These are phyloP conservation scores for Yamadazyma buinensis DNA, from an alignment of 1,139 yeast species.

Conservation along the genomic window DNA sequence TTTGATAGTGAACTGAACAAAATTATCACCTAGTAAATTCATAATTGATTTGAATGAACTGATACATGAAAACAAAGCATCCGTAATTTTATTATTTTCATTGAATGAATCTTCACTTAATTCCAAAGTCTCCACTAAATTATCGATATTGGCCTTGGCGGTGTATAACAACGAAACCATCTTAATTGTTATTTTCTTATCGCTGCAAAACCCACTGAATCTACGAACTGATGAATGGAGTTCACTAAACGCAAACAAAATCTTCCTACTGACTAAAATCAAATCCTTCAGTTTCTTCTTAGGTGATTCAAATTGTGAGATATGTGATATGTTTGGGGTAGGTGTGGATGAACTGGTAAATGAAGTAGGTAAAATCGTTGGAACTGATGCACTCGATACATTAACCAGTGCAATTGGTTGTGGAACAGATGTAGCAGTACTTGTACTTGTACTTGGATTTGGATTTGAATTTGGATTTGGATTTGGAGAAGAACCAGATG, in stretches of 20 bases:
- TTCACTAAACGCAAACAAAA: constrained; percentile 62
- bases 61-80: constrained; percentile 32
- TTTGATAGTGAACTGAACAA: constrained; percentile 45
- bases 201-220: constrained; percentile 64
- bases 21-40: constrained; percentile 44
- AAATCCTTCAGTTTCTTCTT: constrained; percentile 21
- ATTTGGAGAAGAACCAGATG: not conserved
- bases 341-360: constrained; percentile 1
- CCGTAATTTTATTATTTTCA: constrained; percentile 32
- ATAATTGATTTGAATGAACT: constrained; percentile 52
- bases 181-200: constrained; percentile 56
- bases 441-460: not conserved
- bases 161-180: constrained; percentile 54
- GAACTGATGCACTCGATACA: not conserved
- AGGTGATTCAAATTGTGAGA: constrained; percentile 1
- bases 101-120: constrained; percentile 45
- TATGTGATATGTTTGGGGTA: constrained; percentile 7
- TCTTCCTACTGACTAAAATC: constrained; percentile 51
- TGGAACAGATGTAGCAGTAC: not conserved
- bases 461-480: not conserved
- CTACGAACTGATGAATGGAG: constrained; percentile 66
- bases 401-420: not conserved
- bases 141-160: constrained; percentile 57
- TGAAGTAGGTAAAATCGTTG: not conserved
- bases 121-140: constrained; percentile 56